These are phyloP conservation scores for Tarenaya hassleriana DNA, from an alignment of 345 rosid genomes.

Conservation along the genomic window DNA sequence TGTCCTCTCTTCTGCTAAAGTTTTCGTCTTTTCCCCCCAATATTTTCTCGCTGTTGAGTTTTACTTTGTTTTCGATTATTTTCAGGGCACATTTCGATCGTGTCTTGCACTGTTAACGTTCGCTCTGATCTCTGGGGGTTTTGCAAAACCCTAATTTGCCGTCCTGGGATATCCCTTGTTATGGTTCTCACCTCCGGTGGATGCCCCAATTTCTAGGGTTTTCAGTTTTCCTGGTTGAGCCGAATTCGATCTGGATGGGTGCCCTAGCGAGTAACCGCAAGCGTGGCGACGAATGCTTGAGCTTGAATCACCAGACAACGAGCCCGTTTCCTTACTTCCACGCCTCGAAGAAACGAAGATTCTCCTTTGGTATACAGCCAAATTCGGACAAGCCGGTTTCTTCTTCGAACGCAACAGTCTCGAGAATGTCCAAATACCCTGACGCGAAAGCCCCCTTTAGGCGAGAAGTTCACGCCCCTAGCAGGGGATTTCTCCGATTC, in stretches of 20 bases:
- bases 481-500: constrained; percentile 48
- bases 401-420: constrained; percentile 36
- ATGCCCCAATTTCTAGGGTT: constrained; percentile 30
- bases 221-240: constrained; percentile 15
- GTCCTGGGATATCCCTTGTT: constrained; percentile 18
- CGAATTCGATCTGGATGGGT: constrained; percentile 40
- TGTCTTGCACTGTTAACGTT: neutral
- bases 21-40: too few species aligned
- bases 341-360: constrained; percentile 50
- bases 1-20: too few species aligned
- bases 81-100: neutral
- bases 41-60: too few species aligned
- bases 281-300: constrained; percentile 45
- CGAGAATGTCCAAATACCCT: constrained; percentile 67
- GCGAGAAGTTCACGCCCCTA: constrained; percentile 78
- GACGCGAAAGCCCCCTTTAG: constrained; percentile 40
- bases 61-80: too few species aligned
- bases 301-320: constrained; percentile 24
- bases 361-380: constrained; percentile 31
- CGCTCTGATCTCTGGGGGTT: too few species aligned
- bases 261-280: constrained; percentile 57
- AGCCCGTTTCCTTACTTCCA: constrained; percentile 33
- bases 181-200: constrained; percentile 26
- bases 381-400: constrained; percentile 26
- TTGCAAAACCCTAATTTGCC: constrained; percentile 28